Percentiles rank a stretch among this genome's conserved stretches.
Evolutionary conservation across 345 rosid species (phyloP).

Genomic region (Aurinia saxatilis): DNA sequence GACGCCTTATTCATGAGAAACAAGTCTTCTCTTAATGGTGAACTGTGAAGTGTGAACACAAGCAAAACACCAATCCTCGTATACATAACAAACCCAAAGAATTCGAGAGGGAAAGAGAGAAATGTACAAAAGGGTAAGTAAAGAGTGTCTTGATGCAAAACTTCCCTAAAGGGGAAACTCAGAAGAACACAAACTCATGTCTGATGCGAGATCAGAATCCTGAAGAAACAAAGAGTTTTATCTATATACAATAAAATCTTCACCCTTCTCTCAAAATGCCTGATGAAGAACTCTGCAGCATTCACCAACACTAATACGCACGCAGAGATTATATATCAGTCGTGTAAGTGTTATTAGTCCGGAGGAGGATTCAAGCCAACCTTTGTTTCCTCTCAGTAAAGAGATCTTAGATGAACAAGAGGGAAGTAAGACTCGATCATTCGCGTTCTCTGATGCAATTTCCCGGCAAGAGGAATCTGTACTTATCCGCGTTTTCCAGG

Average conservation of each 20-base stretch:
- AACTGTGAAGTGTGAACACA: too few relatives aligned
- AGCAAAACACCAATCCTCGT: slow-evolving; percentile 12
- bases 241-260: slow-evolving; percentile 22
- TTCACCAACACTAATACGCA: slow-evolving; percentile 12
- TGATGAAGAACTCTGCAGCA: slow-evolving; percentile 13
- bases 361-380: slow-evolving; percentile 13
- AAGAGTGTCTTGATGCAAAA: slow-evolving; percentile 23
- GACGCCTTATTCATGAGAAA: neutral
- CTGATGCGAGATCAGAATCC: slow-evolving; percentile 17
- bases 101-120: neutral
- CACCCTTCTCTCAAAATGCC: slow-evolving; percentile 15
- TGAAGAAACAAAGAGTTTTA: slow-evolving; percentile 17
- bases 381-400: slow-evolving; percentile 18
- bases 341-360: slow-evolving; percentile 16
- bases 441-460: slow-evolving; percentile 51
- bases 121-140: slow-evolving; percentile 11
- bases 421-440: slow-evolving; percentile 17
- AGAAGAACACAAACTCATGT: slow-evolving; percentile 18
- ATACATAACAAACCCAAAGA: slow-evolving; percentile 5
- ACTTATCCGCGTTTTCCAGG: slow-evolving; percentile 52
- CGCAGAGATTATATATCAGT: slow-evolving; percentile 15
- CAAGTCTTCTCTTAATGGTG: slow-evolving; percentile 4
- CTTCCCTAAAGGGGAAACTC: slow-evolving; percentile 29
- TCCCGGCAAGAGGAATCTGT: slow-evolving; percentile 59
- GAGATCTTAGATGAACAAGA: slow-evolving; percentile 3